Base-by-base conservation (phyloP, 2,329 filamentous ascomycete genomes). In the Cryphonectria radicalis region DNA sequence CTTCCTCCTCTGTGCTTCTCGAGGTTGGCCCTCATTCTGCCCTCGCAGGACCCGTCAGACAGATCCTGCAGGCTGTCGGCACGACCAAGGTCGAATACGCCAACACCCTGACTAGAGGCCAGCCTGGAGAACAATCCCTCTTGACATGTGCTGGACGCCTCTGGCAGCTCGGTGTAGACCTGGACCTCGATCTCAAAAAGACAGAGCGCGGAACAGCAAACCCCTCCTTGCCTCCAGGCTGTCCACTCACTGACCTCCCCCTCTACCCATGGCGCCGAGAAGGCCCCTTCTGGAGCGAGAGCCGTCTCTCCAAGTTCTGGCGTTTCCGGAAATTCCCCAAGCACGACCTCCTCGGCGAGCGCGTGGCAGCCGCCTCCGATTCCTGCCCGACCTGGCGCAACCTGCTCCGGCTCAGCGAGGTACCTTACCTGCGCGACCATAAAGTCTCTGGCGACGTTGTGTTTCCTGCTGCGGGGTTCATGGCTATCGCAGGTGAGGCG, bases 341-440 rank as follows among this genome's bases (percentile, higher is more conserved):
- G 19, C 76, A 78, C 53, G 75, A 75, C 37, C 65, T 78, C 0
- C 73, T 74, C 14, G 74, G 76, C 1, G 62, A 42, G 7, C 72
- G 73, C 14, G 43, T 70, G 43, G 3, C 62, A 65, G 22, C 76
- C 68, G 73, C 32, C 63, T 66, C 46, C 35, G 14, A 72, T 63
- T 25, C 67, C 37, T 5, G 72, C 14, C 72, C 72, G 7, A 46
- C 60, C 13, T 74, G 73, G 73, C 50, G 74, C 62, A 65, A 71
- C 17, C 73, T 71, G 68, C 46, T 70, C 0, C 55, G 60, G 0
- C 55, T 76, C 13, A 72, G 66, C 13, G 73, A 75, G 40, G 74
- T 75, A 5, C 79, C 85, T 37, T 84, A 82, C 70, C 67, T 81
- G 28, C 73, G 75, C 35, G 77, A 75, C 28, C 77, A 78, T 69